phyloP scores from a whole-genome alignment of 106 monocot genomes.

The Xerophyta viscosa region DNA sequence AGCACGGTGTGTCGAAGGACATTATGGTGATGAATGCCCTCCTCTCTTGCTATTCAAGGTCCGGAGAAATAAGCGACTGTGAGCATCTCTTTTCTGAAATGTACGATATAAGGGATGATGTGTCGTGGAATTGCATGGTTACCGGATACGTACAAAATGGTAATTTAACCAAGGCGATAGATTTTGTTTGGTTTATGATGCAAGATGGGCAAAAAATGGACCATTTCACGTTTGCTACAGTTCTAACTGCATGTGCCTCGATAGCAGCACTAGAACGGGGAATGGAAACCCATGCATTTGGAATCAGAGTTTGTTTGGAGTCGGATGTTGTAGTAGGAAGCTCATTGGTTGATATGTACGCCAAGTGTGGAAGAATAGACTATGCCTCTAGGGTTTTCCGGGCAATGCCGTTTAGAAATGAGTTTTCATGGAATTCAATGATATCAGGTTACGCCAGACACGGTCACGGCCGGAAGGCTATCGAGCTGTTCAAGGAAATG shows the following conservation, averaged over 20 bases:
- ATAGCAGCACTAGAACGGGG: conserved; percentile 62
- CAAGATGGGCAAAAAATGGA: conserved; percentile 51
- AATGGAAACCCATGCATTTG: conserved; percentile 79
- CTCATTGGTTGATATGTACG: conserved; percentile 86
- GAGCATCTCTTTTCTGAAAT: conserved; percentile 56
- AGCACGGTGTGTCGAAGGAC: conserved; percentile 31
- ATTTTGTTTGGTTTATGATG: conserved; percentile 78
- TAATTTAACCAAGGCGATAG: conserved; percentile 49
- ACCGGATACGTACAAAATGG: conserved; percentile 75
- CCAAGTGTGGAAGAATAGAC: conserved; percentile 80
- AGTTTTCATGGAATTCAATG: conserved; percentile 88
- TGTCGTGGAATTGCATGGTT: conserved; percentile 91
- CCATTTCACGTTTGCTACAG: conserved; percentile 51
- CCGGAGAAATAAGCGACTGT: conserved; percentile 47
- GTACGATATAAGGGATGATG: conserved; percentile 44
- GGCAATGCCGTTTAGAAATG: conserved; percentile 53
- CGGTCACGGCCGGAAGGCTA: conserved; percentile 49
- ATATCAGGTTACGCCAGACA: conserved; percentile 77
- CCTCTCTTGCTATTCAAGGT: conserved; percentile 66
- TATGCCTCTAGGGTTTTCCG: conserved; percentile 55
- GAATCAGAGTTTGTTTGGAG: conserved; percentile 25
- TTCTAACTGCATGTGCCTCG: conserved; percentile 72
- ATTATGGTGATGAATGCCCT: conserved; percentile 56
- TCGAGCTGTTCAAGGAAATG: conserved; percentile 65
- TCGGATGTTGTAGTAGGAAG: conserved; percentile 72